These are phyloP conservation scores for Nigrograna mackinnonii DNA, from an alignment of 2,329 filamentous ascomycete genomes.

Conservation along the genomic window DNA sequence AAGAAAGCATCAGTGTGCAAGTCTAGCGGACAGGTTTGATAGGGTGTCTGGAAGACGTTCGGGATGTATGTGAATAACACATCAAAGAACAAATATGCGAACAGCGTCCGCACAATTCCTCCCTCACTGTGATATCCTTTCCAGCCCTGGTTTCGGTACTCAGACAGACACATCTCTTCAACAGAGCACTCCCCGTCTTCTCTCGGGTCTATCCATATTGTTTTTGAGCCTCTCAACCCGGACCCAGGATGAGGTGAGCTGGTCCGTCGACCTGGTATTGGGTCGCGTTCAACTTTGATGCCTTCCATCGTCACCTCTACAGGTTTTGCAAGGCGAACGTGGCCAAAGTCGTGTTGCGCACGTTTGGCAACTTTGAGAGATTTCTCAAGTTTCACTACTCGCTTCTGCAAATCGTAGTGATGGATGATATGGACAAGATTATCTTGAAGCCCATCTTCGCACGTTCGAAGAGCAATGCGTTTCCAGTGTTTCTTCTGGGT, in stretches of 20 bases:
- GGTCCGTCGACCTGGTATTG: slow-evolving; percentile 35
- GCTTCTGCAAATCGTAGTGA: slow-evolving; percentile 93
- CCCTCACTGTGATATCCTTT: slow-evolving; percentile 95
- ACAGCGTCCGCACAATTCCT: slow-evolving; percentile 85
- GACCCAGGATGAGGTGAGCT: slow-evolving; percentile 36
- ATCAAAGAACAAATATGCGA: slow-evolving; percentile 86
- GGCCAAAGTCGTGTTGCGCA: slow-evolving; percentile 89
- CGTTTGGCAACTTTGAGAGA: slow-evolving; percentile 80
- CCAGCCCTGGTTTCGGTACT: slow-evolving; percentile 83
- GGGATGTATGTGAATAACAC: slow-evolving; percentile 90
- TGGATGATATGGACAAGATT: slow-evolving; percentile 87
- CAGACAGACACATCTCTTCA: slow-evolving; percentile 89
- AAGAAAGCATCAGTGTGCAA: slow-evolving; percentile 94
- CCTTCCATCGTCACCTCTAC: slow-evolving; percentile 76
- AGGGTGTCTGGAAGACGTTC: slow-evolving; percentile 95
- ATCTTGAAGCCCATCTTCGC: slow-evolving; percentile 85
- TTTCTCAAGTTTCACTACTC: slow-evolving; percentile 88
- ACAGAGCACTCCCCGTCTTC: slow-evolving; percentile 80
- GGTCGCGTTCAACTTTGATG: slow-evolving; percentile 71
- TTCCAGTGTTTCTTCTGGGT: slow-evolving; percentile 83
- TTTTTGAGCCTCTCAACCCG: slow-evolving; percentile 64
- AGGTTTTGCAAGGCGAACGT: slow-evolving; percentile 77
- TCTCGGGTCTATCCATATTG: slow-evolving; percentile 82
- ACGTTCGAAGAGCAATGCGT: slow-evolving; percentile 74
- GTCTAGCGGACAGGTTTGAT: slow-evolving; percentile 91